Conservation (phyloP, 768 basidiomycete species). For the Mrakia blollopis region DNA sequence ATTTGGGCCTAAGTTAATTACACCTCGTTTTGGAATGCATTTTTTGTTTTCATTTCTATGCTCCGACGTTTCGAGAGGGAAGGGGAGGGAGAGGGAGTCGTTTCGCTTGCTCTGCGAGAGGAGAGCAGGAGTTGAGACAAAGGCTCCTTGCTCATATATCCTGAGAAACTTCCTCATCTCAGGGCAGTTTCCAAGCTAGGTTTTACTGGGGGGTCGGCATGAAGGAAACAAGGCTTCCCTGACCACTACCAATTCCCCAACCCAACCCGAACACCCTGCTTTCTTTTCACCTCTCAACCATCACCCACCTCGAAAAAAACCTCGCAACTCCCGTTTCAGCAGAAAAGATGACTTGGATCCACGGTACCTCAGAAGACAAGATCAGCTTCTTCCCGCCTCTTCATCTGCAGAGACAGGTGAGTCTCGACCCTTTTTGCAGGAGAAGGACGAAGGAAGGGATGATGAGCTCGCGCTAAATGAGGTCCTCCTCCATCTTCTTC, state of each 20-base stretch:
- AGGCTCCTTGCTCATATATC: no score
- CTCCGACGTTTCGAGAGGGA: background rate
- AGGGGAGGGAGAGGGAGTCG: no score
- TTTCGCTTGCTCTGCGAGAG: no score
- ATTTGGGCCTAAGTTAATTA: background rate
- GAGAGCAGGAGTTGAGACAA: no score
- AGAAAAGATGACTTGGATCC: constrained; percentile 16
- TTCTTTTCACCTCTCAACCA: background rate
- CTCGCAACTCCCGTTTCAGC: background rate
- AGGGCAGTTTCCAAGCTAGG: no score
- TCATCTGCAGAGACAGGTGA: constrained; percentile 21
- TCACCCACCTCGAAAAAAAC: background rate
- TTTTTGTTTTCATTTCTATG: background rate
- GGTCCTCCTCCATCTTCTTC: background rate
- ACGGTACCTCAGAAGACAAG: background rate
- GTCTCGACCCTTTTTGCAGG: background rate
- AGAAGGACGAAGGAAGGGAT: background rate
- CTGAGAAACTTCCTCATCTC: no score
- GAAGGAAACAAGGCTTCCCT: no score
- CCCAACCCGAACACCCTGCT: no score
- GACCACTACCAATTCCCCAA: no score
- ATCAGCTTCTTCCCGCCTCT: constrained; percentile 26
- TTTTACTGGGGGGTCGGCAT: no score
- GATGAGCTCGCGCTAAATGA: background rate
- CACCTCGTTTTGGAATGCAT: background rate